These are phyloP conservation scores for Suhomyces sp. DNA, from an alignment of 805 yeast species.

Conservation along the genomic window DNA sequence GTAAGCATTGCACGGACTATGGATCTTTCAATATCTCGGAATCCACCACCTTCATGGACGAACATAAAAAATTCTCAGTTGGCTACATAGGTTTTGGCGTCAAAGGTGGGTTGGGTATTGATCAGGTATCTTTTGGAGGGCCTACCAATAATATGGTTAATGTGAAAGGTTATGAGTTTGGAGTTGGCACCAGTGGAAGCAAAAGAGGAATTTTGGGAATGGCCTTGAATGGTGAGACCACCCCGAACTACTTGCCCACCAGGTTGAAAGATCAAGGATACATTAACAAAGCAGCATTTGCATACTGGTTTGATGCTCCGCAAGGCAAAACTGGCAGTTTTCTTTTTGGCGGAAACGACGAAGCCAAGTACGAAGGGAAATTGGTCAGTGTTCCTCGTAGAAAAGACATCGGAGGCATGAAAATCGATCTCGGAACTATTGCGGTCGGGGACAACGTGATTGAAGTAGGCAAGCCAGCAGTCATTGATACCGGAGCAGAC, in stretches of 20 bases:
- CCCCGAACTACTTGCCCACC: background rate
- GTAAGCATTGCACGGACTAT: background rate
- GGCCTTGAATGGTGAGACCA: background rate
- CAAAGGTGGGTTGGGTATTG: background rate
- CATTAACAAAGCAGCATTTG: background rate
- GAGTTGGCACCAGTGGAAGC: background rate
- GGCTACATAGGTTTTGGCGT: background rate
- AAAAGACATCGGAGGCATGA: background rate
- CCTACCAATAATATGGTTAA: background rate
- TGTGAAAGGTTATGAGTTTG: background rate
- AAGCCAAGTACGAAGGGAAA: constrained; percentile 14
- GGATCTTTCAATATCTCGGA: background rate
- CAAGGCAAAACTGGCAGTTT: constrained; percentile 1
- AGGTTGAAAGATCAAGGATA: background rate
- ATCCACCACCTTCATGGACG: background rate
- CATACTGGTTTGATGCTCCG: background rate
- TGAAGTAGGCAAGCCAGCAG: background rate
- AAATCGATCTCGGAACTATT: background rate
- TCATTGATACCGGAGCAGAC: background rate
- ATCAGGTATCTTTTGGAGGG: background rate
- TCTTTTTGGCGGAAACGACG: constrained; percentile 21
- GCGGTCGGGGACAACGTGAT: background rate
- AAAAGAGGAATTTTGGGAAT: background rate
- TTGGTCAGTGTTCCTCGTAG: background rate
- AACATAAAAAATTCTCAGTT: background rate